These are phyloP conservation scores for Backusella morwellensis DNA, from an alignment of 192 early-diverging fungal genomes.

Conservation along the genomic window DNA sequence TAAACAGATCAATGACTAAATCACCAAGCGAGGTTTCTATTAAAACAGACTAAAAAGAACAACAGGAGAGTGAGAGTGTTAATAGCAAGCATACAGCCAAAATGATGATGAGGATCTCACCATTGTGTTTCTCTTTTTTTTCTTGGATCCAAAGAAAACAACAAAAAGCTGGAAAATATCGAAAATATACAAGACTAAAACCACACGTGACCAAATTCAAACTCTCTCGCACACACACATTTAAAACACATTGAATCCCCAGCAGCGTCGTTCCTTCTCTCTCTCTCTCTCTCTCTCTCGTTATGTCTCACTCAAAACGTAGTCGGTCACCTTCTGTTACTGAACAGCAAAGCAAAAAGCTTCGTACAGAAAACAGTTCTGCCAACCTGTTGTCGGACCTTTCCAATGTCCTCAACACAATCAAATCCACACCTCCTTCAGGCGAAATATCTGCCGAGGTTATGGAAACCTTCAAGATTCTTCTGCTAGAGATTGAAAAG, in stretches of 20 bases:
- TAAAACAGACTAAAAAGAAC: slow-evolving; percentile 52
- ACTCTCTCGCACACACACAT: too few relatives aligned
- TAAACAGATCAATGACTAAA: slow-evolving; percentile 84
- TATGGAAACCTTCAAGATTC: slow-evolving; percentile 26
- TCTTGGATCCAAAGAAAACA: background rate
- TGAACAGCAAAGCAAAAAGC: background rate
- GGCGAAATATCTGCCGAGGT: slow-evolving; percentile 34
- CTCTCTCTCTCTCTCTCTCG: background rate
- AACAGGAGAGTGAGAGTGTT: background rate
- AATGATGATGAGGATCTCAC: background rate
- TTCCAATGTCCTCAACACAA: slow-evolving; percentile 22
- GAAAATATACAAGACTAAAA: too few relatives aligned
- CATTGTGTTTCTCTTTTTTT: background rate
- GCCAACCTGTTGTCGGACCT: slow-evolving; percentile 20
- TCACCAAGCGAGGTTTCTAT: slow-evolving; percentile 91
- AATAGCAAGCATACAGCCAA: background rate
- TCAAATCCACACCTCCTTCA: slow-evolving; percentile 26
- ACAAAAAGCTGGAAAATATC: too few relatives aligned
- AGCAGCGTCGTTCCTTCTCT: background rate
- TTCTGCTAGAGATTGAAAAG: slow-evolving; percentile 35
- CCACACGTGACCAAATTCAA: background rate
- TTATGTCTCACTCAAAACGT: slow-evolving; percentile 14
- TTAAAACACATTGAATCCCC: background rate
- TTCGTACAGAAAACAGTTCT: background rate
- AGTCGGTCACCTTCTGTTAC: slow-evolving; percentile 10